Conservation (phyloP, 352 stramenopile genomes). For the Phytophthora pisi region DNA sequence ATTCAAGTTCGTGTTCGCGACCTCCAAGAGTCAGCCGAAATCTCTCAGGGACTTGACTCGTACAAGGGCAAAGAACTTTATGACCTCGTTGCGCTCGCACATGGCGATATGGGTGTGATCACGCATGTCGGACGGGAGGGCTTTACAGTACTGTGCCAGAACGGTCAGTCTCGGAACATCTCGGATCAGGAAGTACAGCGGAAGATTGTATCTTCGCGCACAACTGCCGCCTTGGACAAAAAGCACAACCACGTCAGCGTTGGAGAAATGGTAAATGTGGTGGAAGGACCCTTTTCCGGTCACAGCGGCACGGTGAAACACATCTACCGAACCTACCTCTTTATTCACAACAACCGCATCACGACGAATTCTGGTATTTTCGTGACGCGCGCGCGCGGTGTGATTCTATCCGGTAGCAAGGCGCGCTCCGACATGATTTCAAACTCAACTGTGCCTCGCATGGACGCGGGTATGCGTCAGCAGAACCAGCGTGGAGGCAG, state of each 20-base stretch:
- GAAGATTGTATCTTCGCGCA: conserved; percentile 86
- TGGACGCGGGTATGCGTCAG: conserved; percentile 53
- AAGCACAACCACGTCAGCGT: conserved; percentile 91
- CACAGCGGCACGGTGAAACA: conserved; percentile 92
- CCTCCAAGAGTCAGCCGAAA: conserved; percentile 89
- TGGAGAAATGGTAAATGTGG: conserved; percentile 90
- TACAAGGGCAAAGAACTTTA: conserved; percentile 92
- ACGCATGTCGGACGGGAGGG: conserved; percentile 89
- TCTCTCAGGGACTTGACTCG: conserved; percentile 88
- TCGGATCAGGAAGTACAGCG: conserved; percentile 90
- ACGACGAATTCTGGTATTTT: conserved; percentile 91
- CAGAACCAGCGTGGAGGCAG: conserved; percentile 56
- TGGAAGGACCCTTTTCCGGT: conserved; percentile 81
- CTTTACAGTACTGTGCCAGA: conserved; percentile 89
- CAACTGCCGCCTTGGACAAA: conserved; percentile 84
- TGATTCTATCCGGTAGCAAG: conserved; percentile 88
- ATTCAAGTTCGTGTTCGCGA: conserved; percentile 92
- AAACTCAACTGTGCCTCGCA: conserved; percentile 77
- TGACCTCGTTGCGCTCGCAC: conserved; percentile 86
- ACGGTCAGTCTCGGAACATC: conserved; percentile 81
- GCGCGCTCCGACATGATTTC: conserved; percentile 87
- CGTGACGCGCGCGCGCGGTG: conserved; percentile 80
- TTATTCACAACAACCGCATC: conserved; percentile 92
- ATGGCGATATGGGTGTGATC: conserved; percentile 90
- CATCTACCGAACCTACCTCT: conserved; percentile 90